Evolutionary conservation across 2,329 filamentous ascomycete genomes (phyloP), one percentile per base, ranked within the genome.

Genomic region (Thermoascus crustaceus): DNA sequence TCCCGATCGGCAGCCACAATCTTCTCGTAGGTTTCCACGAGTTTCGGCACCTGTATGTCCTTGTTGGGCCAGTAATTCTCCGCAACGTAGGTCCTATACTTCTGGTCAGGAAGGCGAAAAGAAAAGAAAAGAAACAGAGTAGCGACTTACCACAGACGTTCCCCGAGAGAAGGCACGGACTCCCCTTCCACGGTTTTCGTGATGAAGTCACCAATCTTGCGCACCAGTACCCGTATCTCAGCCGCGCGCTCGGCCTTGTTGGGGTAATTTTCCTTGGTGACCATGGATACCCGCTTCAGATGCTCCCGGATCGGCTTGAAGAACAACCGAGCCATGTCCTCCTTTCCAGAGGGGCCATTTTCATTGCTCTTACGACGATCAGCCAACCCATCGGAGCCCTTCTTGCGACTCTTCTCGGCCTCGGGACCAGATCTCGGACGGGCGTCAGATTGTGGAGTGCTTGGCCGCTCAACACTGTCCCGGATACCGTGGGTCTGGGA

Each of bases 141-240:
- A 16, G 40, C 10, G 21, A 57, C 60, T 46, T 58, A 68, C 65
- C 66, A 68, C 35, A 68, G 52, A 34, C 64, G 61, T 35, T 53
- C 54, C 48, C 67, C 64, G 18, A 68, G 52, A 10, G 60, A 59
- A 23, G 57, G 54, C 40, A 54, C 51, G n/a, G 59, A 51, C 34
- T 58, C 45, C 36, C 61, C 55, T 33, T 55, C 46, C 27, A 68
- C 37, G 11, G 61, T 61, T 37, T 48, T 51, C 24, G 51, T 54
- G 38, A 71, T 69, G 39, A 68, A 69, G 21, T 62, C 60, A 20
- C 67, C 67, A 42, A 71, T 64, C 30, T 59, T 58, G 32, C 58
- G 56, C 29, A 71, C 57, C 16, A 67, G 56, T 21, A 49, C 54
- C 23, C 67, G 55, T 30, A 71, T 50, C 35, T 67, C 58, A 22